Percentiles rank a stretch among this genome's conserved stretches.
phyloP scores from a whole-genome alignment of 768 basidiomycete genomes.

The Lactarius evosmus region DNA sequence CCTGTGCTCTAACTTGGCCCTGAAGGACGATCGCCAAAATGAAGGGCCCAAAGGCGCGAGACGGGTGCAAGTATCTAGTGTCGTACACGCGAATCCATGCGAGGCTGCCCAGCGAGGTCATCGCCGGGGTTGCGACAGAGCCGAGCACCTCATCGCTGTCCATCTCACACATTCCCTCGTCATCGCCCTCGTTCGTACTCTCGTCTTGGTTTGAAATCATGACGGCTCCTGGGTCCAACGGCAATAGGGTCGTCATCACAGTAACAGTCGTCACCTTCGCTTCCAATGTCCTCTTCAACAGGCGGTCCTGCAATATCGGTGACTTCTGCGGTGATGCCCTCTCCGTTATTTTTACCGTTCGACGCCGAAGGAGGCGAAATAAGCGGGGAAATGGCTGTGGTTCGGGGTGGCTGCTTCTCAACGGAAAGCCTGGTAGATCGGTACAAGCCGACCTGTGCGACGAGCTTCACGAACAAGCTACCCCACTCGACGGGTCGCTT shows the following conservation, averaged over 20 bases:
- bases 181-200: too few species aligned
- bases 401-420: neutral
- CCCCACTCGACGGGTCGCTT: slow-evolving; percentile 33
- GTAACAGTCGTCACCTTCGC: neutral
- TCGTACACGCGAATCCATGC: slow-evolving; percentile 40
- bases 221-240: neutral
- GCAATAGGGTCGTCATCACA: neutral
- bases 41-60: slow-evolving; percentile 40
- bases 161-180: slow-evolving; percentile 13
- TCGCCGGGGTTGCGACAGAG: neutral
- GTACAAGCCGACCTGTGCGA: slow-evolving; percentile 44
- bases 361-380: neutral
- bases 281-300: neutral
- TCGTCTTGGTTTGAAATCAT: neutral
- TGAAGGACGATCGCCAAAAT: slow-evolving; percentile 23
- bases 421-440: too few species aligned
- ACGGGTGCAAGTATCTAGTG: slow-evolving; percentile 35
- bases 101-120: slow-evolving; percentile 27
- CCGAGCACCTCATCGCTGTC: slow-evolving; percentile 11
- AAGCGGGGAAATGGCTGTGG: neutral
- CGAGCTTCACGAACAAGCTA: slow-evolving; percentile 39
- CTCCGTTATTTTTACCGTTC: neutral
- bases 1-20: too few species aligned
- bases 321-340: neutral
- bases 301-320: neutral